These are phyloP conservation scores for Schizopora paradoxa DNA, from an alignment of 1,284 basidiomycete genomes.

Conservation along the genomic window DNA sequence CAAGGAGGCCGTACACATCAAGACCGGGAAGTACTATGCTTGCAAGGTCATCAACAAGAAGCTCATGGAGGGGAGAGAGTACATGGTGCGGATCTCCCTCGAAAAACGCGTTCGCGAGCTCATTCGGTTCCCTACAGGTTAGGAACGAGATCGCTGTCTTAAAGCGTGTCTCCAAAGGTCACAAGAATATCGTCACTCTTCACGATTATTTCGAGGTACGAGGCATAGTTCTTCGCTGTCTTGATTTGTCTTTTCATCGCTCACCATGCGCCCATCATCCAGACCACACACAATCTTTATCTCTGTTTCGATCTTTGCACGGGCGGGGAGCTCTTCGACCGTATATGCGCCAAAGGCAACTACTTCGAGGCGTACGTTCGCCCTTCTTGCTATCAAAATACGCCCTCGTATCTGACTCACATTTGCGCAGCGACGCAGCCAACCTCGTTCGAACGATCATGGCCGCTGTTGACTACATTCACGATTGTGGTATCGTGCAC, in stretches of 20 bases:
- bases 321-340: conserved; percentile 96
- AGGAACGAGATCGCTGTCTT: conserved; percentile 96
- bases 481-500: conserved; percentile 93
- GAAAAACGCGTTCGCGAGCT: conserved; percentile 8
- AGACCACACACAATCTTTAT: conserved; percentile 93
- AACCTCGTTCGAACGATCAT: conserved; percentile 85
- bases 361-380: conserved; percentile 75
- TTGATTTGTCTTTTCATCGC: conserved; percentile 4
- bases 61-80: conserved; percentile 90
- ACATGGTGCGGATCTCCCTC: conserved; percentile 58
- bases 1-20: conserved; percentile 95
- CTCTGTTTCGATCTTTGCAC: conserved; percentile 97
- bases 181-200: conserved; percentile 84
- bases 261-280: conserved; percentile 4
- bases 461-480: conserved; percentile 87
- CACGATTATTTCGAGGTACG: conserved; percentile 95
- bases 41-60: conserved; percentile 97
- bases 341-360: conserved; percentile 96
- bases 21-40: conserved; percentile 81
- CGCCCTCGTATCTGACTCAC: neutral
- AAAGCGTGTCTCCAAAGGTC: conserved; percentile 90
- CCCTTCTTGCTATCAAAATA: conserved; percentile 1
- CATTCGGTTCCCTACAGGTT: conserved; percentile 50
- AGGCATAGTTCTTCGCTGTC: conserved; percentile 5
- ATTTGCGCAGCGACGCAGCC: conserved; percentile 72